Evolutionary conservation across 371 early-diverging fungal species (phyloP).

Genomic region (Blakeslea trispora): DNA sequence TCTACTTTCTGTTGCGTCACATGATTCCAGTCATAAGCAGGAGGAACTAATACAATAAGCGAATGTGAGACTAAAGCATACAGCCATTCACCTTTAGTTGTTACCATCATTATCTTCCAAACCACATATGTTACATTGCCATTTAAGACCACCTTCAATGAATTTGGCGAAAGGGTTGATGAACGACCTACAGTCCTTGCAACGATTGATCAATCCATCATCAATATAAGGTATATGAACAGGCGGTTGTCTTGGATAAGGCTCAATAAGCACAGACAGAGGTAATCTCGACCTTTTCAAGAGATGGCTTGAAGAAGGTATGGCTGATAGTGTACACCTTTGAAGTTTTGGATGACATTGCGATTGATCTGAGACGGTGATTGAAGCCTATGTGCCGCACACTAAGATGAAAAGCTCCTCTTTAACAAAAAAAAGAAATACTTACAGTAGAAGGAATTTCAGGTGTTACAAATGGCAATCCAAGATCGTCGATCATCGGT

Average conservation of each 20-base stretch:
- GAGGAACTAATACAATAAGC: slow-evolving; percentile 67
- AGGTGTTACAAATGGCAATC: slow-evolving; percentile 27
- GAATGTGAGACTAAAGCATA: too few relatives aligned
- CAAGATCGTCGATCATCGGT: slow-evolving; percentile 48
- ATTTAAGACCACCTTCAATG: slow-evolving; percentile 73
- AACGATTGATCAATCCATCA: slow-evolving; percentile 70
- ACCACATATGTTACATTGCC: slow-evolving; percentile 87
- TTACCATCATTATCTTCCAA: slow-evolving; percentile 72
- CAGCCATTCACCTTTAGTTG: background rate
- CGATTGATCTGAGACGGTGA: slow-evolving; percentile 39
- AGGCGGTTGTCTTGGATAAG: slow-evolving; percentile 51
- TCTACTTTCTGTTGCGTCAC: slow-evolving; percentile 64
- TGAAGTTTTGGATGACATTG: slow-evolving; percentile 61
- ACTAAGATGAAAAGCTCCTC: too few relatives aligned
- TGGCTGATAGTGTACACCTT: slow-evolving; percentile 72
- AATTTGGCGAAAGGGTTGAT: slow-evolving; percentile 85
- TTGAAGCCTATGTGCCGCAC: slow-evolving; percentile 39
- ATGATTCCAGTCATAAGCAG: slow-evolving; percentile 76
- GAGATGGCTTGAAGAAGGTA: slow-evolving; percentile 63
- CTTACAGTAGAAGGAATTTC: slow-evolving; percentile 47
- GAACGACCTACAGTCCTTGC: slow-evolving; percentile 80
- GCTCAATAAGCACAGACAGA: slow-evolving; percentile 73
- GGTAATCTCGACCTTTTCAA: slow-evolving; percentile 72
- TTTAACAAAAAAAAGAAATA: too few relatives aligned
- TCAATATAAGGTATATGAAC: slow-evolving; percentile 68